A percentile compares a stretch with the other conserved stretches of the same genome.
These are phyloP conservation scores for Panus rudis DNA, from an alignment of 768 basidiomycete genomes.

Conservation along the genomic window DNA sequence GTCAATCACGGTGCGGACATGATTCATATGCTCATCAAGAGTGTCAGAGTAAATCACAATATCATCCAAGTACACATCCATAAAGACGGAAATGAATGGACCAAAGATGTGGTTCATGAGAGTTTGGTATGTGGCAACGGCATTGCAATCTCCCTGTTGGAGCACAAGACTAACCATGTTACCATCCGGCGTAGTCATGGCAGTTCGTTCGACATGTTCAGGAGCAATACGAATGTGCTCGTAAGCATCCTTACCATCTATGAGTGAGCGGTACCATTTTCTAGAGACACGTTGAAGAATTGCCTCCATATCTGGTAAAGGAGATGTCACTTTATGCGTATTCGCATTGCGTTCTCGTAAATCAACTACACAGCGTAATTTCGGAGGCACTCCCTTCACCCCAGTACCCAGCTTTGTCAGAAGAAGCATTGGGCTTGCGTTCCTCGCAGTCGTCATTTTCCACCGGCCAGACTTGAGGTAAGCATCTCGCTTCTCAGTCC, in stretches of 20 bases:
- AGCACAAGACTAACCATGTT: conserved; percentile 37
- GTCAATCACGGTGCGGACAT: conserved; percentile 26
- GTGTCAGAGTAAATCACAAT: conserved; percentile 28
- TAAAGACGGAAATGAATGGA: conserved; percentile 22
- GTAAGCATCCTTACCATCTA: conserved; percentile 26
- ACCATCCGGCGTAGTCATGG: conserved; percentile 24
- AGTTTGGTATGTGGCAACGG: conserved; percentile 33
- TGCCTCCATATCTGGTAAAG: conserved; percentile 21
- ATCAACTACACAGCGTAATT: conserved; percentile 19
- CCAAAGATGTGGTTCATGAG: conserved; percentile 36
- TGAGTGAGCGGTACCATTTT: conserved; percentile 13
- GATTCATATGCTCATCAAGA: conserved; percentile 21
- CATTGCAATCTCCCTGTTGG: conserved; percentile 27
- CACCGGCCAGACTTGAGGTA: conserved; percentile 27
- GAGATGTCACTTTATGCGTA: conserved; percentile 20
- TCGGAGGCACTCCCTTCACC: conserved; percentile 12
- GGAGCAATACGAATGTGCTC: conserved; percentile 23
- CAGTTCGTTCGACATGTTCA: conserved; percentile 18
- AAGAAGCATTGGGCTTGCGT: conserved; percentile 27
- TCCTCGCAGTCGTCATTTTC: conserved; percentile 19
- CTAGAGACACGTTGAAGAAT: conserved; percentile 18
- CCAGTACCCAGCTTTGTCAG: conserved; percentile 21
- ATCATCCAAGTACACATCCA: conserved; percentile 30
- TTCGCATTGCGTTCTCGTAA: conserved; percentile 25
- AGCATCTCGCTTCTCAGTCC: conserved; percentile 22